phyloP scores from a whole-genome alignment of 495 filamentous ascomycete genomes.

The Penicillium nucicola region DNA sequence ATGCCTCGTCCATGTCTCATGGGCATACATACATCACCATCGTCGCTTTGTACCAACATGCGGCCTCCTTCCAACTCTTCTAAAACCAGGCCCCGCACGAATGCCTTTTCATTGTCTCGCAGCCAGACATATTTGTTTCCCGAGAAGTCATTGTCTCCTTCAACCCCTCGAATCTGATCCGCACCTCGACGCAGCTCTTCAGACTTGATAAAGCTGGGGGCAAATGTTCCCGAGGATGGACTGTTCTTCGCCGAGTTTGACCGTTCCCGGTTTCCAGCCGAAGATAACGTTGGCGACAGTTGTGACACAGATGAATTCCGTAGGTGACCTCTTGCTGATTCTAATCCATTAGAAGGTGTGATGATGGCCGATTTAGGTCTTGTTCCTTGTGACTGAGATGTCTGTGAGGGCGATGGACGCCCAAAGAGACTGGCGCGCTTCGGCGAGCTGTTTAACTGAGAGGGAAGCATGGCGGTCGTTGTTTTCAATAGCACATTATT shows the following conservation, averaged over 20 bases:
- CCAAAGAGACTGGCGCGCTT: constrained; percentile 77
- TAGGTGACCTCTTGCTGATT: constrained; percentile 44
- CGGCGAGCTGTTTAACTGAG: constrained; percentile 44
- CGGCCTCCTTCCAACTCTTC: constrained; percentile 67
- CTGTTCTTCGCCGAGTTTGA: constrained; percentile 59
- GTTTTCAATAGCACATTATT: constrained; percentile 35
- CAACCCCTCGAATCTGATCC: constrained; percentile 72
- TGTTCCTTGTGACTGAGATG: constrained; percentile 34
- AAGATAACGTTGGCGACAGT: constrained; percentile 25
- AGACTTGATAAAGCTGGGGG: constrained; percentile 89
- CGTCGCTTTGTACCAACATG: constrained; percentile 86
- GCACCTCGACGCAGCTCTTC: constrained; percentile 65
- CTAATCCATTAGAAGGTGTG: constrained; percentile 47
- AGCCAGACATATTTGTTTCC: constrained; percentile 99
- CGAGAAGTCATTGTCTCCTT: constrained; percentile 97
- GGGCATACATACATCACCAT: constrained; percentile 69
- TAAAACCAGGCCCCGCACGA: constrained; percentile 87
- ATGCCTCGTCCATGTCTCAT: neutral
- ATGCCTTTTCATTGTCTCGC: constrained; percentile 78
- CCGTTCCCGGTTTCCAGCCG: constrained; percentile 38
- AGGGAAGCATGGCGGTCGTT: constrained; percentile 39
- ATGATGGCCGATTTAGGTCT: constrained; percentile 74
- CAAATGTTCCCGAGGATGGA: constrained; percentile 74
- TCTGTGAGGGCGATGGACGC: constrained; percentile 58
- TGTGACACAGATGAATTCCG: constrained; percentile 57